These are phyloP conservation scores for Candolleomyces aberdarensis DNA, from an alignment of 768 basidiomycete genomes.

Conservation along the genomic window DNA sequence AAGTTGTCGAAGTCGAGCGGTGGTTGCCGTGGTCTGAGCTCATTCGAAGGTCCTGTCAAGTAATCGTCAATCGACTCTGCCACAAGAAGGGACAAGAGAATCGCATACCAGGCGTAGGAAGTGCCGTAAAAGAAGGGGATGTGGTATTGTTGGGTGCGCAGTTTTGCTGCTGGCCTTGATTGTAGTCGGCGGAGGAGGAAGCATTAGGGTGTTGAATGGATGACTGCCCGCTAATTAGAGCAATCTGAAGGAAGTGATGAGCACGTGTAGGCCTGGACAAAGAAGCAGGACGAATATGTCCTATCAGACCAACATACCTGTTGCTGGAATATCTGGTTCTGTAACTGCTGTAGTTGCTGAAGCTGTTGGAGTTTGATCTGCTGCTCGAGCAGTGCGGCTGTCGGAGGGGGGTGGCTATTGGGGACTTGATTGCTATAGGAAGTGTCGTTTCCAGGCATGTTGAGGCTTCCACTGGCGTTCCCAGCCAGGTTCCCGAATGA, in stretches of 20 bases:
- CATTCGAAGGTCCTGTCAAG: constrained; percentile 46
- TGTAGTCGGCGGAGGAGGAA: constrained; percentile 25
- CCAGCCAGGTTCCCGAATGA: background rate
- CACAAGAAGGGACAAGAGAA: background rate
- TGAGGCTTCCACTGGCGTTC: background rate
- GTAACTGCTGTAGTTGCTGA: constrained; percentile 73
- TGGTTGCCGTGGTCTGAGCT: constrained; percentile 59
- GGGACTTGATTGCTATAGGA: background rate
- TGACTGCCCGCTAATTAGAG: constrained; percentile 57
- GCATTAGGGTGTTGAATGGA: constrained; percentile 28
- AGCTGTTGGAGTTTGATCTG: constrained; percentile 77
- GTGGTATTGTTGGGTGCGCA: background rate
- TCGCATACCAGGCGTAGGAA: constrained; percentile 30
- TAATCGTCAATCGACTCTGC: background rate
- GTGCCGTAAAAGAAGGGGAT: constrained; percentile 15
- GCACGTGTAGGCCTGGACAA: background rate
- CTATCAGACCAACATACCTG: constrained; percentile 51
- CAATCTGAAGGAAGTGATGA: constrained; percentile 43
- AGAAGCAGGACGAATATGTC: constrained; percentile 1
- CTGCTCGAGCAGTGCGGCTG: constrained; percentile 54
- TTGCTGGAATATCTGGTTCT: constrained; percentile 86
- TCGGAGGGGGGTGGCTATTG: background rate
- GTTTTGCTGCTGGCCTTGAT: constrained; percentile 46
- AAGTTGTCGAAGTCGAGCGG: constrained; percentile 44
- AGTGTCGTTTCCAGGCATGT: background rate